A percentile compares a stretch with the other conserved stretches of the same genome.
Conservation (phyloP, 2,329 filamentous ascomycete species). For the Paracorniculantispora psalliotae region DNA sequence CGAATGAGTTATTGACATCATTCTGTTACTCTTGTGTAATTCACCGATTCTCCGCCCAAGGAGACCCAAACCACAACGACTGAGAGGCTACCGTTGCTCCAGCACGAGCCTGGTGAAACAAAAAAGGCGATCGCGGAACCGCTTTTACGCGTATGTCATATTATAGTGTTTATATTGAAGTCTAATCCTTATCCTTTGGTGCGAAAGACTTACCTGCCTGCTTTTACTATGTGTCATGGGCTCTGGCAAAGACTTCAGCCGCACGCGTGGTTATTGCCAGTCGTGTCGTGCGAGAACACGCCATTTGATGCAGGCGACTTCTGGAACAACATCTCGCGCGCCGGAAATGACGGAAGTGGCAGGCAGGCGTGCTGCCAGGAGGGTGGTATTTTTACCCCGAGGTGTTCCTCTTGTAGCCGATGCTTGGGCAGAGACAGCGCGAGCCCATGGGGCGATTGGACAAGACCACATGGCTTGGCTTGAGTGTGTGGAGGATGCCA, state of each 20-base stretch:
- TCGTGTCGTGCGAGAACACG: not conserved
- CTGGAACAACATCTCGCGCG: not conserved
- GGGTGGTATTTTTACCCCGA: not conserved
- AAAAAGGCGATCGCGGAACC: not conserved
- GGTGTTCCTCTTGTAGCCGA: not conserved
- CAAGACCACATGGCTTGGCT: not conserved
- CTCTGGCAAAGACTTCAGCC: not conserved
- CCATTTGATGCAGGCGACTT: not conserved
- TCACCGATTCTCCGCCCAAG: slow-evolving; percentile 9
- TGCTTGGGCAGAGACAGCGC: not conserved
- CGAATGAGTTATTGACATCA: not conserved
- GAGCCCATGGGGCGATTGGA: not conserved
- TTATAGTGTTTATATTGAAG: not conserved
- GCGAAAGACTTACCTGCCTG: not conserved
- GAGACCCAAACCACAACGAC: not conserved
- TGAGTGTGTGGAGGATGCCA: not conserved
- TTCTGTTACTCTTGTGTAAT: not conserved
- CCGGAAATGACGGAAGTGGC: not conserved
- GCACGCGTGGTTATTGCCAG: not conserved
- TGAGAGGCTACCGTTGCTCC: not conserved
- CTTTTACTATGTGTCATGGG: not conserved
- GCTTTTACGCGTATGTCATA: not conserved
- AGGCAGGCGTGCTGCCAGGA: not conserved
- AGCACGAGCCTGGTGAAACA: not conserved
- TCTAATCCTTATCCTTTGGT: not conserved